Evolutionary conservation across 1,139 yeast genomes (phyloP), one percentile per base, ranked within the genome.

Genomic region (Hyphopichia burtonii): DNA sequence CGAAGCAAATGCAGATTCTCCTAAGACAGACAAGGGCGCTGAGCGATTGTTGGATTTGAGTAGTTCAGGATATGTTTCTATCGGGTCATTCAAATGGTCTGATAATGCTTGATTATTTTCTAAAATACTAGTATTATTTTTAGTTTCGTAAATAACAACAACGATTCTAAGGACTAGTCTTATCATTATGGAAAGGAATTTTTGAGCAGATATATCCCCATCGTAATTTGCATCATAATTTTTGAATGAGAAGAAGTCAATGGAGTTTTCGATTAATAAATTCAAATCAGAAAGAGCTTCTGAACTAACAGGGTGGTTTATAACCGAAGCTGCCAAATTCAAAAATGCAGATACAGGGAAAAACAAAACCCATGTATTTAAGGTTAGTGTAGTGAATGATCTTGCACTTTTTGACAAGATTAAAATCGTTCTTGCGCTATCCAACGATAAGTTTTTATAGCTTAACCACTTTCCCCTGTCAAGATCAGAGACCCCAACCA

Each of bases 51-150:
- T 22, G 11, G 14, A 16, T 20, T 33, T 20, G 3, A 17, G 10
- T 10, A 67, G 40, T 14, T 63, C 66, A 0, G 74, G 74, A 44
- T 54, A 62, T 9, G 48, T 36, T 15, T 31, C 39, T 34, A 55
- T 45, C 8, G 56, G 53, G 27, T 49, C 45, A 4, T 58, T 54
- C 31, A 71, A 50, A 41, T 66, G 66, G 1, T 49, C 47, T 25
- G 44, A 42, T 22, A 71, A 54, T 9, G 28, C 44, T 12, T 51
- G 50, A 31, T 20, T 16, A 11, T 31, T 19, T 12, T 23, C 17
- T 6, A 15, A 10, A 3, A 37, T 11, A 4, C 8, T 34, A n/a
- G 19, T n/a, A 2, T 34, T 37, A 18, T 47, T 44, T 34, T 44
- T 42, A 6, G 37, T 30, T 35, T 50, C 53, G 2, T 44, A 28